phyloP scores from a whole-genome alignment of 371 early-diverging fungal species.

The Cokeromyces recurvatus region DNA sequence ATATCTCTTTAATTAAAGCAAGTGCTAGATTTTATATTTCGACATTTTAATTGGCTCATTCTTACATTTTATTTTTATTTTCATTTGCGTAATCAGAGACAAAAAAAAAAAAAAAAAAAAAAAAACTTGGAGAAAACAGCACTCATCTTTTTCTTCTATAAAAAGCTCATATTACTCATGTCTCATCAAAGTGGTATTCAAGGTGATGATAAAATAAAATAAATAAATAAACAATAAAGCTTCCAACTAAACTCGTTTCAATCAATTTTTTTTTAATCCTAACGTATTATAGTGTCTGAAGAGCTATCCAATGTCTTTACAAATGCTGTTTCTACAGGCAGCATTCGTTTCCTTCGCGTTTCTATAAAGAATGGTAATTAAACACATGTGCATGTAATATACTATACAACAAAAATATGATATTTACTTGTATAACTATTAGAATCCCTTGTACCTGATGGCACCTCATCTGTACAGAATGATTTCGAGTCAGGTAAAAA shows the following conservation, averaged over 20 bases:
- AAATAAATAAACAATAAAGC: too few species aligned
- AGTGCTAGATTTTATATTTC: too few species aligned
- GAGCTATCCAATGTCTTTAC: constrained; percentile 47
- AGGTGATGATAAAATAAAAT: constrained; percentile 19
- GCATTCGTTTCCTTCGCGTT: constrained; percentile 43
- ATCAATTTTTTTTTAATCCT: neutral
- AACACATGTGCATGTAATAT: too few species aligned
- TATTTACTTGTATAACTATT: neutral
- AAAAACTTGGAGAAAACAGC: too few species aligned
- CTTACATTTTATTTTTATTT: too few species aligned
- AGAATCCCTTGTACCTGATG: constrained; percentile 44
- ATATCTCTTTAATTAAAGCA: too few species aligned
- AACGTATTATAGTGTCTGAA: constrained; percentile 35
- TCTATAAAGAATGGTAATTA: constrained; percentile 43
- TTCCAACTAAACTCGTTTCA: neutral
- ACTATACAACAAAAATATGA: too few species aligned
- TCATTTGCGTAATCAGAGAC: too few species aligned
- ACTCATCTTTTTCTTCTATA: too few species aligned
- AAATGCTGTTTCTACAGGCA: constrained; percentile 32
- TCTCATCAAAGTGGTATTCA: constrained; percentile 61
- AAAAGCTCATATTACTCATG: too few species aligned
- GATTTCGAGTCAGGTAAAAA: constrained; percentile 55
- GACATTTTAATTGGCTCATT: too few species aligned
- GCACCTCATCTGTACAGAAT: constrained; percentile 38
- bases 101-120: too few species aligned